These are phyloP conservation scores for Passiflora organensis DNA, from an alignment of 345 rosid genomes.

Conservation along the genomic window DNA sequence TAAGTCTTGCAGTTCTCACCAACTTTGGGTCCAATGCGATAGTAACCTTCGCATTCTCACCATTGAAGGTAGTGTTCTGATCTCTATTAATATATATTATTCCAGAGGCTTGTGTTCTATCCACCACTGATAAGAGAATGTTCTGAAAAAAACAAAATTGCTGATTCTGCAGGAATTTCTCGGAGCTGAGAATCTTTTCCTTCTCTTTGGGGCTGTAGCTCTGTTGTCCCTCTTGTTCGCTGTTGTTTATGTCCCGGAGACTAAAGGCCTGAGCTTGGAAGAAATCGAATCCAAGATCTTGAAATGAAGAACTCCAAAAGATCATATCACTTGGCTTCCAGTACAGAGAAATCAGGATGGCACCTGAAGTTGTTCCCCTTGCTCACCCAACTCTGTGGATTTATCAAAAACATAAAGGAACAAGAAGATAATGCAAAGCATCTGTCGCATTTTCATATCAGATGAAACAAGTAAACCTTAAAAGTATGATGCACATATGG, in stretches of 20 bases:
- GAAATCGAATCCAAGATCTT: slow-evolving; percentile 81
- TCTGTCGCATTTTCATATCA: too few species aligned
- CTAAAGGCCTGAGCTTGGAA: slow-evolving; percentile 95
- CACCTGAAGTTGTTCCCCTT: too few species aligned
- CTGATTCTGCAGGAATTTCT: slow-evolving; percentile 61
- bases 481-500: neutral
- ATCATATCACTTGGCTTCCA: neutral
- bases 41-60: slow-evolving; percentile 32
- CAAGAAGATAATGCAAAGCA: neutral
- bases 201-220: slow-evolving; percentile 77
- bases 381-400: too few species aligned
- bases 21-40: slow-evolving; percentile 34
- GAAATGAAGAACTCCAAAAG: slow-evolving; percentile 36
- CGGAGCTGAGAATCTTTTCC: slow-evolving; percentile 86
- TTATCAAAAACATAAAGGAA: too few species aligned
- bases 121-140: slow-evolving; percentile 4
- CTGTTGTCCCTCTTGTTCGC: slow-evolving; percentile 58
- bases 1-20: slow-evolving; percentile 33
- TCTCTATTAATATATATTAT: slow-evolving; percentile 1
- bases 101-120: neutral
- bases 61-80: slow-evolving; percentile 21
- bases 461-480: too few species aligned
- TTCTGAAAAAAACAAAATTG: slow-evolving; percentile 1
- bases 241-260: slow-evolving; percentile 67
- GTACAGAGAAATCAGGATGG: neutral